Evolutionary conservation across 805 yeast genomes (phyloP), one percentile per base, ranked within the genome.

Genomic region (Teunomyces cretensis): DNA sequence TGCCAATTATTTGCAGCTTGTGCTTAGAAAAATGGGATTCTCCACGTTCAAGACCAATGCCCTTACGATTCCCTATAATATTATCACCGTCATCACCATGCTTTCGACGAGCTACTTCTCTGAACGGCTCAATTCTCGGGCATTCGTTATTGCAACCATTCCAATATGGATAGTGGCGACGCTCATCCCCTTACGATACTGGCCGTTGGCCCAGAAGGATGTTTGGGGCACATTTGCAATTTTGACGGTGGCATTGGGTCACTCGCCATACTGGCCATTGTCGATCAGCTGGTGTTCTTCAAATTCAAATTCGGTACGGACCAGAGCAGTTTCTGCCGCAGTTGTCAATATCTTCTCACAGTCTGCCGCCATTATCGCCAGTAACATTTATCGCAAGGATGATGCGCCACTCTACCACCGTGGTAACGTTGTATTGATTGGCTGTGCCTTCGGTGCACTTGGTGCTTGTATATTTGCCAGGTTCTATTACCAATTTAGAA

Each of bases 271-370:
- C 7, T 82, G 80, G 66, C 79, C 86, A 1, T 61, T 83, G 43
- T 66, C 76, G 46, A 82, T 80, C 22, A 67, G 78, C 27, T 80
- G 87, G 83, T 75, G 81, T 47, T 82, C 89, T 0, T 61, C 78
- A 19, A 83, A 83, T 52, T 74, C 87, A 6, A 78, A 80, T 57
- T 70, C 83, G 1, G 85, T 84, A 17, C 64, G 83, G 14, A 69
- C 79, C 2, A 67, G 91, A 51, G 79, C 89, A 0, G 81, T 84
- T 3, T 74, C 84, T 12, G 80, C 88, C 0, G 82, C 90, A 0
- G 48, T 84, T 41, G 83, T 78, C 57, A 85, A 84, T 54, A 81
- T 84, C 70, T 76, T 74, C 57, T 80, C 79, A 1, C 91, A 85
- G 55, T 66, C 79, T 0, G 84, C 81, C 1, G 62, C 69, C 11